phyloP scores from a whole-genome alignment of 2,329 filamentous ascomycete genomes.

The Xylaria sp. region DNA sequence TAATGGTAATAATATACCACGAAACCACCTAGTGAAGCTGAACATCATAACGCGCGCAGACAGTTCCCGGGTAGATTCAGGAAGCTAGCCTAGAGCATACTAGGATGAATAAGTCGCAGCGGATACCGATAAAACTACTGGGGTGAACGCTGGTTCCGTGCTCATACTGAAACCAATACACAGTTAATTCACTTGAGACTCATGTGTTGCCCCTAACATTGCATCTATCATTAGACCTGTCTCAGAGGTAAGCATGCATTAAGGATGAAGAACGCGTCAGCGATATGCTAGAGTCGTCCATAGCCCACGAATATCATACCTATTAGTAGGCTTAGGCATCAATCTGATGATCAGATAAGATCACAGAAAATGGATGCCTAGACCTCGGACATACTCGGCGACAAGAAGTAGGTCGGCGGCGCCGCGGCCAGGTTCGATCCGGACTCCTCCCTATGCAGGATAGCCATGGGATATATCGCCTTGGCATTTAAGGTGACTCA shows the following conservation, averaged over 20 bases:
- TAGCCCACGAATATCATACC: background rate
- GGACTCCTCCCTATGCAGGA: no score
- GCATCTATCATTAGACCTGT: background rate
- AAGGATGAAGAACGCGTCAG: background rate
- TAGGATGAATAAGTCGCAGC: background rate
- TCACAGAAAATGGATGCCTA: constrained; percentile 10
- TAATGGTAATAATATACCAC: no score
- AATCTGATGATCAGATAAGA: constrained; percentile 23
- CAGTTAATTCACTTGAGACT: background rate
- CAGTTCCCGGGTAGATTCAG: no score
- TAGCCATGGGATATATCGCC: background rate
- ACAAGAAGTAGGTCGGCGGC: background rate
- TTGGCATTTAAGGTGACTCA: background rate
- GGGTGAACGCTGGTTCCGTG: background rate
- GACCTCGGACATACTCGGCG: constrained; percentile 21
- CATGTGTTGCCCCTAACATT: background rate
- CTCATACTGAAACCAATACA: background rate
- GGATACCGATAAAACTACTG: background rate
- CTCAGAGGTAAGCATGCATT: background rate
- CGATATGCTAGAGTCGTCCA: background rate
- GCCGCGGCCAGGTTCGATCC: no score
- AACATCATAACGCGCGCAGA: no score
- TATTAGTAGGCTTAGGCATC: background rate
- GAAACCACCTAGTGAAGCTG: no score
- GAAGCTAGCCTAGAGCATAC: no score